Conservation (phyloP, 2,329 filamentous ascomycete genomes). For the Stachybotrys chartarum region DNA sequence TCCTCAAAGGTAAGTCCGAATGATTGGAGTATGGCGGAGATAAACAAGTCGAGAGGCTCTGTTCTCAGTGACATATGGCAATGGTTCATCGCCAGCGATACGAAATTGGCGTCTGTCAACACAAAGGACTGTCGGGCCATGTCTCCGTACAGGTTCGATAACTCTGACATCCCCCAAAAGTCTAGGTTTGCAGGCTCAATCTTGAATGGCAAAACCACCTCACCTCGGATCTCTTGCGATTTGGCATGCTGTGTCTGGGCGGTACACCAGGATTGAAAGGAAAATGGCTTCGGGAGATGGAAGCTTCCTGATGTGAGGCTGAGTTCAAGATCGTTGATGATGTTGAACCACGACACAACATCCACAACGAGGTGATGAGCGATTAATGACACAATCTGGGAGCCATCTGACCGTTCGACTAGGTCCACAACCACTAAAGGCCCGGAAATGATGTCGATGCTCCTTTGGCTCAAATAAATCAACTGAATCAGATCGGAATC, state of each 20-base stretch:
- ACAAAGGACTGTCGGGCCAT: conserved; percentile 1
- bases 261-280: conserved; percentile 30
- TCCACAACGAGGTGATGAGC: conserved; percentile 33
- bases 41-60: conserved; percentile 29
- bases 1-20: conserved; percentile 26
- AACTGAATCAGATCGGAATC: not conserved
- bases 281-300: conserved; percentile 12
- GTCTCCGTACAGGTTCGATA: conserved; percentile 7
- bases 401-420: not conserved
- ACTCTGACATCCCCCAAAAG: conserved; percentile 11
- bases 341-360: conserved; percentile 36
- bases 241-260: conserved; percentile 24
- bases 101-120: not conserved
- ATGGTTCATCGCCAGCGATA: conserved; percentile 9
- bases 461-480: conserved; percentile 1
- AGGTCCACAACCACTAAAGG: conserved; percentile 5
- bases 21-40: conserved; percentile 24
- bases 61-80: conserved; percentile 24
- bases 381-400: conserved; percentile 20
- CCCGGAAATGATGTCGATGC: conserved; percentile 1
- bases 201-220: conserved; percentile 2
- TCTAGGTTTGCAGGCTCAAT: conserved; percentile 4
- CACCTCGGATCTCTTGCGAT: not conserved
- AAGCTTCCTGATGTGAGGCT: conserved; percentile 16
- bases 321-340: conserved; percentile 35